Conservation (phyloP, 1,139 yeast species). For the Waltiozyma sp. region DNA sequence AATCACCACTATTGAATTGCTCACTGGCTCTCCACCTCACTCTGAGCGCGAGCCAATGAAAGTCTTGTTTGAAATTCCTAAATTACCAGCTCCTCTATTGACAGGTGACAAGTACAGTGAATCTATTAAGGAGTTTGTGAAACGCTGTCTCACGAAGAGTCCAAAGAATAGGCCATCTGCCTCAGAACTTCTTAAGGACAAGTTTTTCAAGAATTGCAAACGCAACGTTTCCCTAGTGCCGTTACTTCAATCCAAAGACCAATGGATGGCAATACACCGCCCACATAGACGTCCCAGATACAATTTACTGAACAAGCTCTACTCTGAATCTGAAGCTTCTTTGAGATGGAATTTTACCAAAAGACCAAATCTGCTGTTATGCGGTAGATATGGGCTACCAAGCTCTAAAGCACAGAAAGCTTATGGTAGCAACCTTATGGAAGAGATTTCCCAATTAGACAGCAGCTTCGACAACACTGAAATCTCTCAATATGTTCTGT, state of each 20-base stretch:
- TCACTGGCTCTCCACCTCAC: slow-evolving; percentile 65
- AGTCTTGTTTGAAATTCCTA: slow-evolving; percentile 63
- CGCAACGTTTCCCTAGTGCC: slow-evolving; percentile 13
- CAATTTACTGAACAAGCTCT: slow-evolving; percentile 20
- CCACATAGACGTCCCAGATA: slow-evolving; percentile 22
- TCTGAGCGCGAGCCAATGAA: slow-evolving; percentile 64
- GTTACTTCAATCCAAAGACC: slow-evolving; percentile 20
- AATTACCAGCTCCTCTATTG: slow-evolving; percentile 54
- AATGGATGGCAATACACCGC: slow-evolving; percentile 20
- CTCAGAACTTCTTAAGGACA: slow-evolving; percentile 31
- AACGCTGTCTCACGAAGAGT: slow-evolving; percentile 46
- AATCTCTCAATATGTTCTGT: neutral
- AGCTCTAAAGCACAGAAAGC: neutral
- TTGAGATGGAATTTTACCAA: slow-evolving; percentile 17
- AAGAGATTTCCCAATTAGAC: neutral
- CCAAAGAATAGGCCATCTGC: slow-evolving; percentile 45
- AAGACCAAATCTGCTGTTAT: slow-evolving; percentile 8
- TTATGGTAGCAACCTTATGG: neutral
- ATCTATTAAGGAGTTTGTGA: slow-evolving; percentile 49
- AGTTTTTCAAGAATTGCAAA: slow-evolving; percentile 27
- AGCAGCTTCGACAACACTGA: neutral
- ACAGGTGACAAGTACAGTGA: slow-evolving; percentile 33
- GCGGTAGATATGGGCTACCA: neutral
- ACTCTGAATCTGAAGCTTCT: slow-evolving; percentile 14
- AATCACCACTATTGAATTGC: slow-evolving; percentile 66